A percentile compares a stretch with the other conserved stretches of the same genome.
Evolutionary conservation across 177 flowering plant genomes (phyloP).

Genomic region (Vitis hybrid): DNA sequence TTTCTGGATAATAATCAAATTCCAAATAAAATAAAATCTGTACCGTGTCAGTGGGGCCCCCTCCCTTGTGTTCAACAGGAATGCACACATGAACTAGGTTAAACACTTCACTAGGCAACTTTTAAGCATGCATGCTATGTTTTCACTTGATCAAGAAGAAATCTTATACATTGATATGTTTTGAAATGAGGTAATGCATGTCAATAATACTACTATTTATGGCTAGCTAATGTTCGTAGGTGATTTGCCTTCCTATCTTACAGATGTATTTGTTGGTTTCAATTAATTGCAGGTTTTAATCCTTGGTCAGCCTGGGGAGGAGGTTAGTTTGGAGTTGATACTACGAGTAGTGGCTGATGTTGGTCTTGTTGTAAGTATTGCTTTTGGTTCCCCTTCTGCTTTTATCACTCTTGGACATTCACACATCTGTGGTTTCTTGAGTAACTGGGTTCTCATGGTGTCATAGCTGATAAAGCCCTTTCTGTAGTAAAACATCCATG

Average conservation of each 20-base stretch:
- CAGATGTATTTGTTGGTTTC: background rate
- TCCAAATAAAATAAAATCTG: background rate
- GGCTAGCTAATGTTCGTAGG: background rate
- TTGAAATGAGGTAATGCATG: background rate
- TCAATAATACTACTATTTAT: background rate
- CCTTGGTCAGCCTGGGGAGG: slow-evolving; percentile 96
- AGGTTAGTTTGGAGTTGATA: slow-evolving; percentile 86
- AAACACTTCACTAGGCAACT: too few relatives aligned
- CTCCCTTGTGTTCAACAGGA: background rate
- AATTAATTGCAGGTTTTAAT: slow-evolving; percentile 63
- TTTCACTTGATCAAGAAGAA: background rate
- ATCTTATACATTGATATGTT: background rate
- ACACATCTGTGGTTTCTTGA: too few relatives aligned
- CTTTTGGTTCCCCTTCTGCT: background rate
- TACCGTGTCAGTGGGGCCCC: background rate
- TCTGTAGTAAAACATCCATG: too few relatives aligned
- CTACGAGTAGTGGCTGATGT: slow-evolving; percentile 98
- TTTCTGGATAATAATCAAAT: background rate
- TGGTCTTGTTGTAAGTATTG: slow-evolving; percentile 82
- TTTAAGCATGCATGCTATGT: background rate
- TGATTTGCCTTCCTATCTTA: background rate
- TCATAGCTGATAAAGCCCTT: too few relatives aligned
- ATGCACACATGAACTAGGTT: too few relatives aligned
- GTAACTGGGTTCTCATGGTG: too few relatives aligned
- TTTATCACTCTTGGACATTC: background rate